These are phyloP conservation scores for Cercospora sojina DNA, from an alignment of 2,329 filamentous ascomycete genomes.

Conservation along the genomic window DNA sequence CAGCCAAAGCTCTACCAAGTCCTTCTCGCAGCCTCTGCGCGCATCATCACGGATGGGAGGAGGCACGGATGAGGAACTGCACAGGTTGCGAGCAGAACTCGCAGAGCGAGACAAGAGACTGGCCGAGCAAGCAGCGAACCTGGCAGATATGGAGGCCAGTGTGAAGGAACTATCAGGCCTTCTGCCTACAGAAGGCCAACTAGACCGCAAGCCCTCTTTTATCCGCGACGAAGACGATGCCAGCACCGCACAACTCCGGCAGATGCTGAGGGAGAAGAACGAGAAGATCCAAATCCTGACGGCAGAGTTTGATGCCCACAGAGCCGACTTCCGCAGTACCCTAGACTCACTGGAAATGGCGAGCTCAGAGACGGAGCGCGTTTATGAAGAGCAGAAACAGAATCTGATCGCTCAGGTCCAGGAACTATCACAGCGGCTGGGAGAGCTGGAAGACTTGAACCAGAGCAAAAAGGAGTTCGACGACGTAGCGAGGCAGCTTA, in stretches of 20 bases:
- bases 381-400: slow-evolving; percentile 91
- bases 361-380: slow-evolving; percentile 89
- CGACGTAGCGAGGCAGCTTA: slow-evolving; percentile 83
- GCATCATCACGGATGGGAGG: slow-evolving; percentile 41
- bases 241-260: slow-evolving; percentile 61
- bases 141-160: slow-evolving; percentile 87
- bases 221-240: slow-evolving; percentile 66
- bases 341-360: slow-evolving; percentile 96
- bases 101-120: slow-evolving; percentile 83
- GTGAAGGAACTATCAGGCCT: slow-evolving; percentile 76
- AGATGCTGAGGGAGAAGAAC: slow-evolving; percentile 89
- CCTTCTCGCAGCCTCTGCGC: slow-evolving; percentile 37
- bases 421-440: slow-evolving; percentile 70
- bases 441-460: slow-evolving; percentile 79
- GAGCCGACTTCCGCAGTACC: slow-evolving; percentile 93
- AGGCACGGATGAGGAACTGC: slow-evolving; percentile 57
- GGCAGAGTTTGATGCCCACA: slow-evolving; percentile 88
- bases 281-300: slow-evolving; percentile 94
- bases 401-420: slow-evolving; percentile 79
- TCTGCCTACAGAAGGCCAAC: slow-evolving; percentile 56
- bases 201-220: slow-evolving; percentile 25
- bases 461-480: slow-evolving; percentile 86
- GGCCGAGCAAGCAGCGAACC: slow-evolving; percentile 77
- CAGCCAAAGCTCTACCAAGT: slow-evolving; percentile 42
- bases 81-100: slow-evolving; percentile 69